phyloP scores from a whole-genome alignment of 1,284 basidiomycete species.

The Trichosporon coremiiforme region DNA sequence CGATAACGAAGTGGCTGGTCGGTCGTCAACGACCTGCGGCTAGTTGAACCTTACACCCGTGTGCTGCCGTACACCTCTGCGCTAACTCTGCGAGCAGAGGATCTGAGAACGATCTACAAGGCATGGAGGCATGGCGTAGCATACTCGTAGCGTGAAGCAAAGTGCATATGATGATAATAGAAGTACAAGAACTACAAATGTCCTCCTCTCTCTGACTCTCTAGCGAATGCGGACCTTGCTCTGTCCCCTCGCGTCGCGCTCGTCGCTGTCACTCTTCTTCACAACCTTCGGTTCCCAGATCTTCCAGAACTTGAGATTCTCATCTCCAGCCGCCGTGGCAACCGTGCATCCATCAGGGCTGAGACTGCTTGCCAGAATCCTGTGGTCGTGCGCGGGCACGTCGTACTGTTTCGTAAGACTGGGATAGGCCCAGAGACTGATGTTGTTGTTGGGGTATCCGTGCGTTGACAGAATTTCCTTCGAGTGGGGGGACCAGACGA shows the following conservation, averaged over 20 bases:
- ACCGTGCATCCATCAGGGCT: constrained; percentile 86
- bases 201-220: too few relatives aligned
- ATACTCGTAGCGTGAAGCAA: not conserved
- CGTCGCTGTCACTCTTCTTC: constrained; percentile 43
- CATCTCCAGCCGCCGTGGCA: constrained; percentile 86
- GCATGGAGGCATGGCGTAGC: too few relatives aligned
- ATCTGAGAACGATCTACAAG: too few relatives aligned
- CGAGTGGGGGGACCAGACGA: constrained; percentile 84
- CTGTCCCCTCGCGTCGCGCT: constrained; percentile 31
- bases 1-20: too few relatives aligned
- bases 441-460: constrained; percentile 75
- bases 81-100: too few relatives aligned
- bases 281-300: constrained; percentile 53
- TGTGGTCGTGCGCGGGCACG: constrained; percentile 87
- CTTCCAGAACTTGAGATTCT: constrained; percentile 75
- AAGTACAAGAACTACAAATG: not conserved
- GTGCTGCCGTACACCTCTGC: too few relatives aligned
- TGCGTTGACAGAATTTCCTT: constrained; percentile 93
- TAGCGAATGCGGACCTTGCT: constrained; percentile 31
- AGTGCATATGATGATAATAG: not conserved
- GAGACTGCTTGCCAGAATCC: constrained; percentile 81
- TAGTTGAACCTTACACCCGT: too few relatives aligned
- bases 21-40: too few relatives aligned
- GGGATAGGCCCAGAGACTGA: constrained; percentile 59
- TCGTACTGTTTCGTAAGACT: constrained; percentile 76